phyloP scores from a whole-genome alignment of 306 rosid genomes.

The Echinosophora koreensis region DNA sequence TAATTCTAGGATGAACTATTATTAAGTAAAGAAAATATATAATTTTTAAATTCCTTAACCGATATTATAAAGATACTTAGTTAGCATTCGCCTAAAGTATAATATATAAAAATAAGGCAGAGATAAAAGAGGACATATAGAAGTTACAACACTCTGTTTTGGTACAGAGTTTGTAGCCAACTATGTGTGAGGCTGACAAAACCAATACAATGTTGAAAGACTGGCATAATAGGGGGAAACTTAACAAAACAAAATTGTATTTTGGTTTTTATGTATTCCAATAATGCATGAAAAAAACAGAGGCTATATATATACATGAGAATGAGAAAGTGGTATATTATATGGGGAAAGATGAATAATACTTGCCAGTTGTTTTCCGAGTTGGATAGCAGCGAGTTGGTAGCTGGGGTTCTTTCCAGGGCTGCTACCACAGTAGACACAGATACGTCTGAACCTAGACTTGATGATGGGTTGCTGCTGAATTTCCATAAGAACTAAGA shows the following conservation, averaged over 20 bases:
- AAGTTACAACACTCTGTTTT: background rate
- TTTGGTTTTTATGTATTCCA: background rate
- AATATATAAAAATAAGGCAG: background rate
- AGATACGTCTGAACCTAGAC: slow-evolving; percentile 79
- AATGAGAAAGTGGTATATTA: background rate
- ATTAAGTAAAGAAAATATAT: too few species aligned
- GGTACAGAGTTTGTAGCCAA: background rate
- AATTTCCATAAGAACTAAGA: slow-evolving; percentile 52
- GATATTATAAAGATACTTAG: background rate
- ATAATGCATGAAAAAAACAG: background rate
- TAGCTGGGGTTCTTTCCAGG: slow-evolving; percentile 86
- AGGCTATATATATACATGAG: background rate
- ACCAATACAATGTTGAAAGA: background rate
- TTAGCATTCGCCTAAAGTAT: too few species aligned
- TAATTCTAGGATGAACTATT: too few species aligned
- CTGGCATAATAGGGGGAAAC: background rate
- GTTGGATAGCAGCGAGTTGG: slow-evolving; percentile 83
- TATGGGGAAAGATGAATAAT: background rate
- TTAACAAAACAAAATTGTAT: background rate
- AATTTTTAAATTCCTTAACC: too few species aligned
- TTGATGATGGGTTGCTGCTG: slow-evolving; percentile 49
- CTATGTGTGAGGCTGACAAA: background rate
- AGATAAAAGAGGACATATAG: background rate
- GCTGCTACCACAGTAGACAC: slow-evolving; percentile 96
- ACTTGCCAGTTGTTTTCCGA: slow-evolving; percentile 79